Evolutionary conservation across 2,329 filamentous ascomycete genomes (phyloP).

Genomic region (Cryphonectria carpinicola): DNA sequence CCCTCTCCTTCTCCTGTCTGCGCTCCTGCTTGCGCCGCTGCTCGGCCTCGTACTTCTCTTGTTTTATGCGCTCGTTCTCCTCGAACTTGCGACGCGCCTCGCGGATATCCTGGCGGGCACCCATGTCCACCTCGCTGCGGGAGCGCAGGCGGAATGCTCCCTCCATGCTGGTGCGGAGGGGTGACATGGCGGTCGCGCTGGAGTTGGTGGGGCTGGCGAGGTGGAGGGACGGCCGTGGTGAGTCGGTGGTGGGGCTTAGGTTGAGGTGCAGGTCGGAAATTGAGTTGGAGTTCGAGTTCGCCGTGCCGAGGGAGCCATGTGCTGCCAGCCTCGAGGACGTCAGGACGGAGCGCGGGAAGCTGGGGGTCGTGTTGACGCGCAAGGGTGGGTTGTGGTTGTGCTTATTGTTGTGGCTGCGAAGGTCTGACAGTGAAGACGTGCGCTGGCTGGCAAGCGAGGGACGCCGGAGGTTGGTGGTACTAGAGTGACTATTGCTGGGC

Average conservation of each 20-base stretch:
- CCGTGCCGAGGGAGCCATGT: conserved; percentile 31
- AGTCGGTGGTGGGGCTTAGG: conserved; percentile 35
- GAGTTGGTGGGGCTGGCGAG: conserved; percentile 39
- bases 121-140: conserved; percentile 62
- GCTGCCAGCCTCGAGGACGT: conserved; percentile 40
- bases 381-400: conserved; percentile 13
- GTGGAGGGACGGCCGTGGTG: conserved; percentile 33
- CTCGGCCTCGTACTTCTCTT: conserved; percentile 65
- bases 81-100: conserved; percentile 66
- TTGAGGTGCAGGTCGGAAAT: conserved; percentile 51
- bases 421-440: conserved; percentile 27
- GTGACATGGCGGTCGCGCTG: conserved; percentile 49
- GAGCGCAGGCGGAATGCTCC: conserved; percentile 62
- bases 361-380: conserved; percentile 32
- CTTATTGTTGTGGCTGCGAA: conserved; percentile 34
- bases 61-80: conserved; percentile 63
- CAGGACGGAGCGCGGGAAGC: conserved; percentile 34
- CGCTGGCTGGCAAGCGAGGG: conserved; percentile 47
- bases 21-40: conserved; percentile 62
- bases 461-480: conserved; percentile 38
- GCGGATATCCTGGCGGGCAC: conserved; percentile 58
- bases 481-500: conserved; percentile 35
- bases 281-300: conserved; percentile 30
- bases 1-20: conserved; percentile 49
- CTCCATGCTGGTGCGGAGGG: conserved; percentile 63